Conservation (phyloP, 768 basidiomycete species). For the Nidularia pulvinata region DNA sequence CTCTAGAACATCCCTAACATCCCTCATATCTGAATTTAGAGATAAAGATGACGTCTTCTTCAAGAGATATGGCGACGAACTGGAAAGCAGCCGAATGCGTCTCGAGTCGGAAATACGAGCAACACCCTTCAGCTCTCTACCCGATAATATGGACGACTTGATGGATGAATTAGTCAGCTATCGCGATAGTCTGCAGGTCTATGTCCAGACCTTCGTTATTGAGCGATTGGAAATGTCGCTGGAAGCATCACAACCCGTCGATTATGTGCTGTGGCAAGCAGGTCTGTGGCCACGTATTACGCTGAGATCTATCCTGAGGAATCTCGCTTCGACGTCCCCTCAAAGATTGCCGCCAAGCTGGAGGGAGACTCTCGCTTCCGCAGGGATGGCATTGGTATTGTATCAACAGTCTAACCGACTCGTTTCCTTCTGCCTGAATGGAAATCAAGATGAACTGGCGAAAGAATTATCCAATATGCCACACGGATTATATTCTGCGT, state of each 20-base stretch:
- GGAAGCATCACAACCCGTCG: not conserved
- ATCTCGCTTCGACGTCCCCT: constrained; percentile 19
- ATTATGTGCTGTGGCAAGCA: constrained; percentile 4
- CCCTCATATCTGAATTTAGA: not conserved
- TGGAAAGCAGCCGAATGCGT: not conserved
- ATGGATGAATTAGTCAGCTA: not conserved
- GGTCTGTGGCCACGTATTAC: constrained; percentile 36
- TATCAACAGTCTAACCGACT: constrained; percentile 35
- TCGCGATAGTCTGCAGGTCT: not conserved
- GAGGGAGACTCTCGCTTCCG: constrained; percentile 18
- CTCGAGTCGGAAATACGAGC: not conserved
- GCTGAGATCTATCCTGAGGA: constrained; percentile 20
- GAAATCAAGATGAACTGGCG: constrained; percentile 21
- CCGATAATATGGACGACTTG: not conserved
- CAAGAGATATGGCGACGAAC: not conserved
- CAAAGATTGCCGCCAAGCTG: constrained; percentile 17
- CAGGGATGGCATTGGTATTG: constrained; percentile 24
- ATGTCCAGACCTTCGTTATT: not conserved
- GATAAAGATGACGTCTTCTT: not conserved
- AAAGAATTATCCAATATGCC: constrained; percentile 19
- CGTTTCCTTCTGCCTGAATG: constrained; percentile 13
- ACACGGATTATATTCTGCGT: constrained; percentile 1
- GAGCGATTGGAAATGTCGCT: not conserved
- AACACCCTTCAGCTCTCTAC: not conserved
- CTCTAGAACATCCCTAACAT: not conserved